Base-by-base conservation (phyloP, 2,329 filamentous ascomycete species). In the Sclerotiophoma versabilis region DNA sequence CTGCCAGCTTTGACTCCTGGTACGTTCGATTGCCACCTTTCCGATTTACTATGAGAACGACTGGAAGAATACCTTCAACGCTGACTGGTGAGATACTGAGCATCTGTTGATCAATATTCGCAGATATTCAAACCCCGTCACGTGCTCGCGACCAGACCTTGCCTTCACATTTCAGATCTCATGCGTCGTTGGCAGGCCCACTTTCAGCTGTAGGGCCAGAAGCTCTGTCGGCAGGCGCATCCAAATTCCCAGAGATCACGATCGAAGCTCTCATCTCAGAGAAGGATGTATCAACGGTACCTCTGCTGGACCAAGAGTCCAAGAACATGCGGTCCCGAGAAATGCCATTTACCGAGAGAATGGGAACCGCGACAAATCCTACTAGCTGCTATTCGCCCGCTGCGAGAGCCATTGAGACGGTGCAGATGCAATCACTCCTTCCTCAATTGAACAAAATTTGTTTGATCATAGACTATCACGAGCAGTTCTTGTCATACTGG, bases 401-500 rank as follows among this genome's bases (percentile, higher is more conserved):
- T 36, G 66, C 70, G 9, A 60, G 61, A 36, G 55, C 60, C 4
- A 62, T 64, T 5, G 70, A 73, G 41, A 39, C 61, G 3, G 60
- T 62, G 27, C 61, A 73, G 20, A 59, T 78, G 17, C 75, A 77
- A 47, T 66, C 75, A 2, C 60, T 78, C n/a, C 61, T 79, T 22
- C 77, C 72, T 7, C 39, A 49, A 2, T 65, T 60, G 27, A 49
- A 63, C 0, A 64, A 68, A 20, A 51, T 72, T 4, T 15, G 66
- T 4, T 46, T 51, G 3, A 72, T 79, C 23, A 65, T 74, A 9
- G 62, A 74, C 12, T 79, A 77, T 50, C 76, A 79, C 54, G 71
- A 72, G 38, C 54, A 71, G 4, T 74, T 64, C 44, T 62, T 79
- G 45, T 60, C 75, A 0, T 72, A 70, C 33, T 79, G 76, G 75